These are phyloP conservation scores for Kodamaea fungicola DNA, from an alignment of 1,139 yeast genomes.

Conservation along the genomic window DNA sequence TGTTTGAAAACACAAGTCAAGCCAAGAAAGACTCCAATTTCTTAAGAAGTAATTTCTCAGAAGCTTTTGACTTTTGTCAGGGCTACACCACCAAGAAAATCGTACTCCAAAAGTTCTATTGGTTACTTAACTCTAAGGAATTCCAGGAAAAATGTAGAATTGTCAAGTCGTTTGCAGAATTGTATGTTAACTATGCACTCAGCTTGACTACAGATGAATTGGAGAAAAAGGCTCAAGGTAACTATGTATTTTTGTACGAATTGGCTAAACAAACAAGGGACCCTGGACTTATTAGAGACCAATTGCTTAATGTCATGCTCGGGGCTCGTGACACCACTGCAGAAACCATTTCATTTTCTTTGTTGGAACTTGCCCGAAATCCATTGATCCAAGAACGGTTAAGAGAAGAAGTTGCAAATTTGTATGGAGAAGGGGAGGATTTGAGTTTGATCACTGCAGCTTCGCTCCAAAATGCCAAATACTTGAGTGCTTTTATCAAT, in stretches of 20 bases:
- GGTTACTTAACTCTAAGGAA: conserved; percentile 23
- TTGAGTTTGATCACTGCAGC: conserved; percentile 42
- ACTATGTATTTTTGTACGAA: conserved; percentile 39
- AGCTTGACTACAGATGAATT: conserved; percentile 27
- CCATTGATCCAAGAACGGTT: conserved; percentile 33
- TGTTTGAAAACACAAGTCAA: conserved; percentile 15
- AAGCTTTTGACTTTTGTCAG: conserved; percentile 32
- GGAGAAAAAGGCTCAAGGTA: conserved; percentile 29
- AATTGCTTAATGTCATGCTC: conserved; percentile 39
- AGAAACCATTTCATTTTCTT: conserved; percentile 37
- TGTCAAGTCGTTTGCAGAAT: conserved; percentile 26
- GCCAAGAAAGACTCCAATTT: conserved; percentile 8
- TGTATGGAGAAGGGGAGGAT: conserved; percentile 34
- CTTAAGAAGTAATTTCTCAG: conserved; percentile 26
- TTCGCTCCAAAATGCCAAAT: conserved; percentile 45
- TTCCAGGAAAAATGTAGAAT: conserved; percentile 21
- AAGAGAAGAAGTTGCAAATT: conserved; percentile 26
- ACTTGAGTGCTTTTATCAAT: conserved; percentile 44
- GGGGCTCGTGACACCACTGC: conserved; percentile 50
- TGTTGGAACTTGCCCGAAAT: conserved; percentile 39
- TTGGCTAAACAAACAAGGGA: conserved; percentile 42
- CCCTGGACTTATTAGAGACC: conserved; percentile 39
- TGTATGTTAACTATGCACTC: conserved; percentile 27
- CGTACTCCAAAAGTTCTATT: conserved; percentile 26
- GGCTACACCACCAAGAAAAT: conserved; percentile 25